Evolutionary conservation across 495 filamentous ascomycete species (phyloP), one percentile per base, ranked within the genome.

Genomic region (Lasiosphaeria hispida): DNA sequence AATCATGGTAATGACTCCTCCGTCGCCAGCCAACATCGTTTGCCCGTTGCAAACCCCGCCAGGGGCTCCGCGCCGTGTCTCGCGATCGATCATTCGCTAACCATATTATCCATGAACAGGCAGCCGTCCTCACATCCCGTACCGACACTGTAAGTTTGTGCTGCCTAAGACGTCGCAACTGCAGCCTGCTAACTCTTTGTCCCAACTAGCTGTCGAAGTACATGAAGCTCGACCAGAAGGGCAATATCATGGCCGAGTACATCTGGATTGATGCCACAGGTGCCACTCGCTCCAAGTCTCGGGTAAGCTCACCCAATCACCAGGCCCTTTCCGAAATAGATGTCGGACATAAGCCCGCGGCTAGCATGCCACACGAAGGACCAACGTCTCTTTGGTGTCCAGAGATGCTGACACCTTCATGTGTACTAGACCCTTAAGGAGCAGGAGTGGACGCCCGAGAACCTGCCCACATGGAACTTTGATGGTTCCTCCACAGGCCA

Each of bases 401-500:
- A 35, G 10, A 51, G 2, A 0, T 38, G n/a, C 9, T 63, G 56
- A 65, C 63, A 41, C 62, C 56, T 50, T 18, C n/a, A 35, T 38
- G 33, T 45, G 43, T 41, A 62, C 18, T 72, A 97, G 93, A 97
- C 93, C 63, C 83, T 96, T 40, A 81, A 77, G 67, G 85, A 86
- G 74, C 74, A 78, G 38, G 77, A 69, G 48, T 72, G 76, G 67
- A 75, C 70, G 58, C 70, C 90, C 56, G 87, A 90, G 54, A 91
- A 97, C 59, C 90, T 98, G 58, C 90, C 93, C 59, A 90, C 96
- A 74, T 98, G 94, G 94, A 98, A 97, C 83, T 98, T 98, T 70
- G 94, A 98, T 71, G 94, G 94, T 72, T 96, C 91, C 53, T 96
- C 92, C 15, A 96, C 91, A 64, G 89, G 81, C 67, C 94, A 98